A percentile compares a stretch with the other conserved stretches of the same genome.
Conservation (phyloP, 2,329 filamentous ascomycete genomes). For the Nemania sp. region DNA sequence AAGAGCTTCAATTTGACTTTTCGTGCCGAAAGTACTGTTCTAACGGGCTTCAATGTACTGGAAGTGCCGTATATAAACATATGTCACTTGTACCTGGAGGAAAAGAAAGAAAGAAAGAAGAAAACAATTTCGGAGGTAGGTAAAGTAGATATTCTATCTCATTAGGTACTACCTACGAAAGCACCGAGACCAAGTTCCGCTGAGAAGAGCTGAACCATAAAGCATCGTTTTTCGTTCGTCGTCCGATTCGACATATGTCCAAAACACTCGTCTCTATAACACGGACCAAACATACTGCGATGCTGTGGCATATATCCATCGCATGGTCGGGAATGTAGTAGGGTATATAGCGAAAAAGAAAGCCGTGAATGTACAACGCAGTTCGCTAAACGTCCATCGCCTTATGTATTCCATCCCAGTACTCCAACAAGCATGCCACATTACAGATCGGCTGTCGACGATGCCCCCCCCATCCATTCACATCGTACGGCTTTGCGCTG, state of each 20-base stretch:
- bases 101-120: no score
- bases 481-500: neutral
- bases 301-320: conserved; percentile 16
- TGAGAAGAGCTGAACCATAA: no score
- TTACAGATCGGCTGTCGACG: conserved; percentile 18
- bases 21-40: no score
- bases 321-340: conserved; percentile 22
- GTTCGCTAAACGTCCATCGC: conserved; percentile 7
- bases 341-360: conserved; percentile 35
- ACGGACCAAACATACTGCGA: neutral
- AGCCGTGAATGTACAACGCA: conserved; percentile 29
- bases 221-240: no score
- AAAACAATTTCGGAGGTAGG: no score
- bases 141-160: neutral
- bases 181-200: neutral
- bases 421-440: conserved; percentile 23
- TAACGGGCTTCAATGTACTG: neutral
- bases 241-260: no score
- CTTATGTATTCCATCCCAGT: conserved; percentile 22
- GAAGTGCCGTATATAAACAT: no score
- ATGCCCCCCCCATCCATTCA: no score
- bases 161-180: no score
- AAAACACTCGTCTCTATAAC: conserved; percentile 7
- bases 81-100: no score
- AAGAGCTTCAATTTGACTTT: no score